A percentile compares a stretch with the other conserved stretches of the same genome.
These are phyloP conservation scores for Penicillium maclennaniae DNA, from an alignment of 495 filamentous ascomycete genomes.

Conservation along the genomic window DNA sequence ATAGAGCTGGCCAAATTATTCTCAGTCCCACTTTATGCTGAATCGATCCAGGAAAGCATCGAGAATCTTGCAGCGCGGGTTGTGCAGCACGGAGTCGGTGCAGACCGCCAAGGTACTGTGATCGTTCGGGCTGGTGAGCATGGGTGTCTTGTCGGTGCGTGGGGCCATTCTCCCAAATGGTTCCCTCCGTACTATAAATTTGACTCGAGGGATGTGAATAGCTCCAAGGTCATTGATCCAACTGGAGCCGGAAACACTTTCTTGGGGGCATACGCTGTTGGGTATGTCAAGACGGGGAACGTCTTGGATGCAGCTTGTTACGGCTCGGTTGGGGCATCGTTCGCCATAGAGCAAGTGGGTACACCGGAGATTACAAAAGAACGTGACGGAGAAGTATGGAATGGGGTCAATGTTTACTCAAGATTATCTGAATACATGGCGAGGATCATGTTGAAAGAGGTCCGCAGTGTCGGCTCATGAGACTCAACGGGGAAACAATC, in stretches of 20 bases:
- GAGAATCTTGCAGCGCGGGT: constrained; percentile 22
- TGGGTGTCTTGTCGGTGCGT: constrained; percentile 23
- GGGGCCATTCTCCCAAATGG: constrained; percentile 15
- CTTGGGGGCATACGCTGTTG: constrained; percentile 32
- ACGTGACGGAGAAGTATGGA: constrained; percentile 23
- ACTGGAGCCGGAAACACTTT: constrained; percentile 39
- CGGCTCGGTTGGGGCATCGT: constrained; percentile 32
- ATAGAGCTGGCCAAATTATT: constrained; percentile 28
- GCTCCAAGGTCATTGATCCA: constrained; percentile 25
- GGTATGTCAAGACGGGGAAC: constrained; percentile 18
- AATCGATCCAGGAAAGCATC: constrained; percentile 12
- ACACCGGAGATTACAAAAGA: constrained; percentile 18
- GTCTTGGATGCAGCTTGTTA: constrained; percentile 24
- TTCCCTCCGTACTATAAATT: constrained; percentile 28
- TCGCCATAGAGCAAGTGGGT: constrained; percentile 37
- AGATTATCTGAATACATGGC: constrained; percentile 17
- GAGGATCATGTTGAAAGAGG: not conserved
- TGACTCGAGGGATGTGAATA: not conserved
- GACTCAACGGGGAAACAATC: not conserved
- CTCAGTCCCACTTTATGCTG: constrained; percentile 1
- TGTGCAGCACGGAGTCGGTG: constrained; percentile 20
- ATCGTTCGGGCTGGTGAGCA: constrained; percentile 32
- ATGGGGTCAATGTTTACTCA: constrained; percentile 10
- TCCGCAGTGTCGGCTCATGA: not conserved
- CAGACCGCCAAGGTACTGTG: constrained; percentile 14